Base-by-base conservation (phyloP, 2,329 filamentous ascomycete genomes). In the Fusarium devonianum region DNA sequence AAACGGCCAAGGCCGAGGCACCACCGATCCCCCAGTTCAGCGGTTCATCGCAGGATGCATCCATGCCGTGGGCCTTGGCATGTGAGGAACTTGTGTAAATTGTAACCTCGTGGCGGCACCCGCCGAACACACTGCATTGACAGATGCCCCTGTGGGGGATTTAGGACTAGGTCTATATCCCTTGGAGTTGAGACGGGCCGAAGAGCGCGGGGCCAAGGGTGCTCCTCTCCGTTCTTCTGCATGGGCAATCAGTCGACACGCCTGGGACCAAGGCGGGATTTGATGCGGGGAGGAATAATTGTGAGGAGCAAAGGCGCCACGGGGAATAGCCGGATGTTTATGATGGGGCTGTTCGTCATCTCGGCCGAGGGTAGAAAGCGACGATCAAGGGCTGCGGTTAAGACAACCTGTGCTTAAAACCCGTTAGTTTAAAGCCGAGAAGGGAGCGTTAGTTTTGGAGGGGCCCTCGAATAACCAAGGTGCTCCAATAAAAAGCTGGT, bases 161-260 rank as follows among this genome's bases (percentile, higher is more conserved):
- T 19, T 13, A 34, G 47, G 40, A 50, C 45, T 46, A 49, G 38
- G 25, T 29, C 48, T n/a, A n/a, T n/a, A n/a, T n/a, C 35, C 35
- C 28, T 14, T 28, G 44, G 13, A 36, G 30, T 43, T 11, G 34
- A 56, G 48, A 60, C 49, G 63, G 63, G 56, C 63, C 63, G 63
- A 57, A 50, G 34, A 53, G 52, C 58, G 60, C 52, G 53, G 49
- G 45, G 50, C 51, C 33, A 43, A n/a, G n/a, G n/a, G n/a, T n/a
- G n/a, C n/a, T n/a, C n/a, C n/a, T n/a, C n/a, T n/a, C n/a, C n/a
- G n/a, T n/a, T n/a, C n/a, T n/a, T n/a, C 49, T 39, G 55, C 44
- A 56, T 40, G 50, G 44, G 42, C 51, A 41, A 56, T 59, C 55
- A 28, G 45, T 58, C 43, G 48, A 53, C 52, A 49, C 17, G 13